Percentiles rank a stretch among this genome's conserved stretches.
Conservation (phyloP, 1,284 basidiomycete species). For the Trametes versicolor region DNA sequence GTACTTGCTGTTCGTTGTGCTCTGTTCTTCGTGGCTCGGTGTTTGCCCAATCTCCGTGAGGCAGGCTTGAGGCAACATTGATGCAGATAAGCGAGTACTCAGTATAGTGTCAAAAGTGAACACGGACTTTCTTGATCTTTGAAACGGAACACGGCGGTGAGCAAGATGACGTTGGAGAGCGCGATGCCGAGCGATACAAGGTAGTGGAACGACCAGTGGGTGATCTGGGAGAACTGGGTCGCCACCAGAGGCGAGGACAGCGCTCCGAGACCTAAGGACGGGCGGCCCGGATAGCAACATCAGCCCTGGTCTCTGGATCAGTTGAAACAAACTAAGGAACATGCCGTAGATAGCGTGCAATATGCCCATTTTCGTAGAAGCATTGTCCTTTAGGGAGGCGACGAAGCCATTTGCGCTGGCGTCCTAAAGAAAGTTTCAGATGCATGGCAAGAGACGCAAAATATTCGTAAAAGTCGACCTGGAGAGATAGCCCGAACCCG, state of each 20-base stretch:
- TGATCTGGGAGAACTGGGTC: slow-evolving; percentile 65
- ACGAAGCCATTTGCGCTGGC: slow-evolving; percentile 68
- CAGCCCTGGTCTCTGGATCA: no score
- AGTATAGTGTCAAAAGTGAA: neutral
- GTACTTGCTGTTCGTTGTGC: slow-evolving; percentile 44
- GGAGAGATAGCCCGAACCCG: slow-evolving; percentile 60
- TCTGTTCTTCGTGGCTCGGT: slow-evolving; percentile 29
- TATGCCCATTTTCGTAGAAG: slow-evolving; percentile 68
- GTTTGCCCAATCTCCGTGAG: slow-evolving; percentile 47
- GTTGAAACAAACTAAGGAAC: neutral
- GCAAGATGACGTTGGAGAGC: slow-evolving; percentile 51
- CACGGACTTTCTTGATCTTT: slow-evolving; percentile 62
- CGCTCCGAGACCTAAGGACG: slow-evolving; percentile 62
- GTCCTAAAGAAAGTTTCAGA: slow-evolving; percentile 45
- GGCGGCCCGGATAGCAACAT: neutral
- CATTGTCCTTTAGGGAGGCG: slow-evolving; percentile 55
- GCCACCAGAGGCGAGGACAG: slow-evolving; percentile 67
- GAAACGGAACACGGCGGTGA: slow-evolving; percentile 62
- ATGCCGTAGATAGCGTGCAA: slow-evolving; percentile 60
- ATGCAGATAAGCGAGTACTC: neutral
- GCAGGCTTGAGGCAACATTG: slow-evolving; percentile 40
- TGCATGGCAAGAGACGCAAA: neutral
- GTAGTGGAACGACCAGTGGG: slow-evolving; percentile 72
- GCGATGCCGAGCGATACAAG: slow-evolving; percentile 69
- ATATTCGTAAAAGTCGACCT: slow-evolving; percentile 17